Evolutionary conservation across 2,329 filamentous ascomycete species (phyloP).

Genomic region (Trichoderma cornu-damae): DNA sequence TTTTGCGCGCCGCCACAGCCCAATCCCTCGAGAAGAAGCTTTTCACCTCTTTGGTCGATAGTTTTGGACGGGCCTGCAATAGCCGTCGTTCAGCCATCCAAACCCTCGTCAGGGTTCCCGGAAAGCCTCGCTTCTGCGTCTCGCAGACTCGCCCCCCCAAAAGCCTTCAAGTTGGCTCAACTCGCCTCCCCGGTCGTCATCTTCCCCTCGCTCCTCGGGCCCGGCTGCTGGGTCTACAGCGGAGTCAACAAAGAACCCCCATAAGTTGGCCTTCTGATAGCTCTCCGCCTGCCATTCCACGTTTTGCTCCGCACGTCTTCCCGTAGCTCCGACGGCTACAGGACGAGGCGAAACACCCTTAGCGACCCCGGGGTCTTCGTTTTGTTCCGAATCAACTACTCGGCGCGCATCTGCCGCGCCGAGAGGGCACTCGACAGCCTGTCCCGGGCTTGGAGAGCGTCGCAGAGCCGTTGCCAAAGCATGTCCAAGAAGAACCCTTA

Average conservation of each 20-base stretch:
- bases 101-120: background rate
- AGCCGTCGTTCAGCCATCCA: background rate
- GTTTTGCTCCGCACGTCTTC: constrained; percentile 1
- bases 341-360: background rate
- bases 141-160: constrained; percentile 1
- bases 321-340: constrained; percentile 2
- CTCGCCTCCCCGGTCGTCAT: constrained; percentile 64
- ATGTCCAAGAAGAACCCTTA: constrained; percentile 31
- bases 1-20: background rate
- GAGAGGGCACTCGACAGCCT: constrained; percentile 25
- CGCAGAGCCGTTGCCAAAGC: constrained; percentile 22
- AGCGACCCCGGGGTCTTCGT: constrained; percentile 20
- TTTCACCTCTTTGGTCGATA: background rate
- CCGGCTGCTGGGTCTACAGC: constrained; percentile 87
- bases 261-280: constrained; percentile 57
- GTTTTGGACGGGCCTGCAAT: background rate
- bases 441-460: constrained; percentile 1
- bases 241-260: constrained; percentile 97
- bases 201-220: constrained; percentile 84
- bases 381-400: constrained; percentile 31
- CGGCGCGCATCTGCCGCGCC: constrained; percentile 37
- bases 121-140: background rate
- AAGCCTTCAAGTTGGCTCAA: constrained; percentile 90
- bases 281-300: background rate
- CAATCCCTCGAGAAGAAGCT: background rate